Percentiles rank a stretch among this genome's conserved stretches.
Conservation (phyloP, 306 rosid species). For the Acacia melanoxylon region DNA sequence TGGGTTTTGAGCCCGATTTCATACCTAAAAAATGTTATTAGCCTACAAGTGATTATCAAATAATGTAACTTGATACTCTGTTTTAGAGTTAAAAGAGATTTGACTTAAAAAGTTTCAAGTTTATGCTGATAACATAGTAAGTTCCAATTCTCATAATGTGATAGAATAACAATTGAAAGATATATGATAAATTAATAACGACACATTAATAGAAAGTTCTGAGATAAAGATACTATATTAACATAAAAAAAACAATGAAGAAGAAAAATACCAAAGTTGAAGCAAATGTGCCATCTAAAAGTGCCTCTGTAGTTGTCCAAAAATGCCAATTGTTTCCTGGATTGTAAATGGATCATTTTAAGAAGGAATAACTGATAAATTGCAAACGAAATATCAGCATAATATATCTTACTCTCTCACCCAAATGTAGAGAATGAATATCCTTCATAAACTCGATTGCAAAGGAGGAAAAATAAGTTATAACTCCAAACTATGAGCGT, state of each 20-base stretch:
- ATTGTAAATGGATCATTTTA: slow-evolving; percentile 29
- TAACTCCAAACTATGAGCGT: slow-evolving; percentile 70
- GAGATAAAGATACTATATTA: slow-evolving; percentile 5
- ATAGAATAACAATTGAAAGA: neutral
- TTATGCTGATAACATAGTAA: slow-evolving; percentile 3
- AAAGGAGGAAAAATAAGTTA: slow-evolving; percentile 82
- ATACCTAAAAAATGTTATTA: neutral
- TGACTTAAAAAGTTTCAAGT: neutral
- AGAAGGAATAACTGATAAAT: slow-evolving; percentile 22
- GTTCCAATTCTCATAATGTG: neutral
- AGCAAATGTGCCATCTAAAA: slow-evolving; percentile 97
- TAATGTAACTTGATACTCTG: slow-evolving; percentile 2
- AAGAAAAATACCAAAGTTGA: slow-evolving; percentile 81
- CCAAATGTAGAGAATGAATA: slow-evolving; percentile 79
- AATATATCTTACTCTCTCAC: slow-evolving; percentile 57
- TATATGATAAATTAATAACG: slow-evolving; percentile 2
- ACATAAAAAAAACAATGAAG: slow-evolving; percentile 24
- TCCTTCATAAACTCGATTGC: slow-evolving; percentile 89
- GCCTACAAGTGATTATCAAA: slow-evolving; percentile 17
- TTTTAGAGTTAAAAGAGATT: slow-evolving; percentile 20
- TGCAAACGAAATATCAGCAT: slow-evolving; percentile 28
- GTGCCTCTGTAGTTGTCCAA: slow-evolving; percentile 85
- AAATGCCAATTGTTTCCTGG: slow-evolving; percentile 67
- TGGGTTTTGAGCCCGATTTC: neutral
- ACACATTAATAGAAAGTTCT: slow-evolving; percentile 3